Evolutionary conservation across 495 filamentous ascomycete species (phyloP).

Genomic region (Daldinia loculata): DNA sequence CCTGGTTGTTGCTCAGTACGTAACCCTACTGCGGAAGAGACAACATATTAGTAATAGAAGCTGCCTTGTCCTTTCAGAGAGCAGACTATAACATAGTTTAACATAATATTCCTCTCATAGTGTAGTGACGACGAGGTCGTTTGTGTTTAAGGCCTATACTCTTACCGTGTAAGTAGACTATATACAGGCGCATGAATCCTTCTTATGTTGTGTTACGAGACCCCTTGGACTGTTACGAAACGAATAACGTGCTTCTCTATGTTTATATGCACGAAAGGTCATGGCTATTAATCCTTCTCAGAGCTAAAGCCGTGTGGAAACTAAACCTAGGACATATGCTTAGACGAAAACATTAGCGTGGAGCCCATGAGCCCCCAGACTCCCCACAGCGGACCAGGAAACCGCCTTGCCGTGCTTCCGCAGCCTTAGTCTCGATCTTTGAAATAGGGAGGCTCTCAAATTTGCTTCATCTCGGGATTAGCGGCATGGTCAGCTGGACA

Average conservation of each 20-base stretch:
- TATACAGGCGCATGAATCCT: neutral
- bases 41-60: neutral
- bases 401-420: slow-evolving; percentile 11
- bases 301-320: neutral
- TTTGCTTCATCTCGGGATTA: slow-evolving; percentile 14
- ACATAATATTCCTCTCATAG: neutral
- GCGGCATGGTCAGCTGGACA: slow-evolving; percentile 26
- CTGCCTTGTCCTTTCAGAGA: neutral
- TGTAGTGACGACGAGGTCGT: neutral
- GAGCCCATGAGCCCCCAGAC: neutral
- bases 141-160: neutral
- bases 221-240: neutral
- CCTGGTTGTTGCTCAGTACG: no score
- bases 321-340: neutral
- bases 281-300: no score
- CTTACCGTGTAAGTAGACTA: neutral
- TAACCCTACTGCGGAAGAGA: no score
- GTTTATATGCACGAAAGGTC: neutral
- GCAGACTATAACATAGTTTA: neutral
- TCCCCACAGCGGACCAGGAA: slow-evolving; percentile 14
- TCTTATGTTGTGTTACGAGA: neutral
- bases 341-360: neutral
- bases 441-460: slow-evolving; percentile 2
- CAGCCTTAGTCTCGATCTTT: slow-evolving; percentile 10
- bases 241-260: neutral